These are phyloP conservation scores for Clathrospora elynae DNA, from an alignment of 2,329 filamentous ascomycete genomes.

Conservation along the genomic window DNA sequence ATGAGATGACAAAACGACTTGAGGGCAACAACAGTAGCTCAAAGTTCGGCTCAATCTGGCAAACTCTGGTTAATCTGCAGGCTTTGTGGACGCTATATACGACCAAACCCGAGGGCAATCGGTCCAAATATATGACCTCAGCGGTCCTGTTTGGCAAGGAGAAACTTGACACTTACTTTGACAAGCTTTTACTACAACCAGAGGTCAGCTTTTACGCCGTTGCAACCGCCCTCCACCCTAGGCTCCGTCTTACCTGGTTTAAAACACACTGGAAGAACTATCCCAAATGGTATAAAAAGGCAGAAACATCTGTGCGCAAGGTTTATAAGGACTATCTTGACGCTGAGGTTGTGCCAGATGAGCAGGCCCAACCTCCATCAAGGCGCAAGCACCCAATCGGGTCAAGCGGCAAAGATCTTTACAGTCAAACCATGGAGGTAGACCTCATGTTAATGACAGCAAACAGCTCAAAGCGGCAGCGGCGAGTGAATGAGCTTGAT, in stretches of 20 bases:
- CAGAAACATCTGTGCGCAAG: not conserved
- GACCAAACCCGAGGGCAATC: not conserved
- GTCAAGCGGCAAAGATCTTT: not conserved
- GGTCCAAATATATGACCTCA: not conserved
- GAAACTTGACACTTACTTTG: slow-evolving; percentile 1
- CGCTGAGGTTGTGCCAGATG: not conserved
- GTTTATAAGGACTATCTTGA: not conserved
- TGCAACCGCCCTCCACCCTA: not conserved
- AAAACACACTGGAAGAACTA: not conserved
- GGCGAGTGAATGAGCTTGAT: too few relatives aligned
- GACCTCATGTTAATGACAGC: too few relatives aligned
- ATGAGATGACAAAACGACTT: not conserved
- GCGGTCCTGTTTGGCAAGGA: not conserved
- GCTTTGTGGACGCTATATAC: not conserved
- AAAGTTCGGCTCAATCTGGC: not conserved
- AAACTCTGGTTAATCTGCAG: not conserved
- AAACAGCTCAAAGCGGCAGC: too few relatives aligned
- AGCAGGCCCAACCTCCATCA: not conserved
- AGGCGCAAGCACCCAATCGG: too few relatives aligned
- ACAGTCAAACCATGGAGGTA: not conserved
- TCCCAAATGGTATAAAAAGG: not conserved
- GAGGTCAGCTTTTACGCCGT: not conserved
- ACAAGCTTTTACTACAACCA: not conserved
- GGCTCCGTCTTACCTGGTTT: slow-evolving; percentile 1
- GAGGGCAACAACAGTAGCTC: not conserved